Evolutionary conservation across 768 basidiomycete genomes (phyloP).

Genomic region (Kwoniella bestiolae): DNA sequence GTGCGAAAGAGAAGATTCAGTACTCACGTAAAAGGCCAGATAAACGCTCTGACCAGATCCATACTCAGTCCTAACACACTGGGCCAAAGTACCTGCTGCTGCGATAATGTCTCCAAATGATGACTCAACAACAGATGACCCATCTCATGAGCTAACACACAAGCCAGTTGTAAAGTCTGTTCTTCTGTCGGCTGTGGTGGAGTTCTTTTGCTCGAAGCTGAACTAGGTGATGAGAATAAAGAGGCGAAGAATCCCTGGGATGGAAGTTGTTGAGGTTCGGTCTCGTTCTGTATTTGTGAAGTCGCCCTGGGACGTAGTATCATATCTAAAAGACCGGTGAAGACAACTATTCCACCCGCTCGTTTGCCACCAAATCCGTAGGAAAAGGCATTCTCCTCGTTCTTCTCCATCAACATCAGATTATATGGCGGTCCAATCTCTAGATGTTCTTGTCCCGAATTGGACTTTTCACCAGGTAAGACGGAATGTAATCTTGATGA

Average conservation of each 20-base stretch:
- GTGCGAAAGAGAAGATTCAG: neutral
- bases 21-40: conserved; percentile 88
- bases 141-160: conserved; percentile 90
- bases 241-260: conserved; percentile 62
- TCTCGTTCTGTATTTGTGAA: conserved; percentile 24
- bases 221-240: conserved; percentile 47
- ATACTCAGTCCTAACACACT: conserved; percentile 74
- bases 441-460: conserved; percentile 50
- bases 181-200: conserved; percentile 67
- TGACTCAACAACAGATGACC: conserved; percentile 88
- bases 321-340: conserved; percentile 89
- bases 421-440: conserved; percentile 82
- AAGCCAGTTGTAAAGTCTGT: conserved; percentile 85
- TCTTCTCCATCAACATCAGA: conserved; percentile 82
- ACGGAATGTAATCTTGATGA: conserved; percentile 67
- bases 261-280: conserved; percentile 5
- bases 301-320: conserved; percentile 62
- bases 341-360: conserved; percentile 90
- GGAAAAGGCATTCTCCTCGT: conserved; percentile 88
- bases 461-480: conserved; percentile 45
- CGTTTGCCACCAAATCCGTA: conserved; percentile 89
- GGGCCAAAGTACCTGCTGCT: conserved; percentile 78
- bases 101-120: conserved; percentile 89
- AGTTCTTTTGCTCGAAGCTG: conserved; percentile 55
- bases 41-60: conserved; percentile 74